Percentiles rank a stretch among this genome's conserved stretches.
phyloP scores from a whole-genome alignment of 75 land plant genomes.

The Pseudotsuga menziesii region DNA sequence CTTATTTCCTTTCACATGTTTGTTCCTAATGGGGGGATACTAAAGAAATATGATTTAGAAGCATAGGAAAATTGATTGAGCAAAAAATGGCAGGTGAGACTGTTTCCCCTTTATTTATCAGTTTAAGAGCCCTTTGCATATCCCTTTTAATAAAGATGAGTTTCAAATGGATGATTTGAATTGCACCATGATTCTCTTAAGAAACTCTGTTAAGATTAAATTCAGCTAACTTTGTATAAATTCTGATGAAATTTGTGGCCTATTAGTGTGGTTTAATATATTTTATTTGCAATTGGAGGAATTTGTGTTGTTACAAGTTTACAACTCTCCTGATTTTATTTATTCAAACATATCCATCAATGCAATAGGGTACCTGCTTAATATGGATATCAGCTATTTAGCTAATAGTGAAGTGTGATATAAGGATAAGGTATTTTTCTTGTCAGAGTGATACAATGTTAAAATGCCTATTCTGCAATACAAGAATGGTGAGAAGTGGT shows the following conservation, averaged over 20 bases:
- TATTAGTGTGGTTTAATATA: not conserved
- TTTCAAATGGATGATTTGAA: not conserved
- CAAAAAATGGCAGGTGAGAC: not conserved
- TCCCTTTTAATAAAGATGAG: not conserved
- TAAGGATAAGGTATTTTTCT: not conserved
- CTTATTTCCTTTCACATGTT: not conserved
- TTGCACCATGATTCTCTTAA: not conserved
- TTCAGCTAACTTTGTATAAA: not conserved
- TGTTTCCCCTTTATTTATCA: not conserved
- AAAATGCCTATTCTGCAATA: not conserved
- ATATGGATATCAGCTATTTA: not conserved
- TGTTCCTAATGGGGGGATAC: not conserved
- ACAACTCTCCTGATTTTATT: not conserved
- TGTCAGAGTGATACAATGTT: not conserved
- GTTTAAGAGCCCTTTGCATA: not conserved
- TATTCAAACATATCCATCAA: not conserved
- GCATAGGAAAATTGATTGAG: not conserved
- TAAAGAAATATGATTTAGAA: not conserved
- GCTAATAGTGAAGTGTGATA: not conserved
- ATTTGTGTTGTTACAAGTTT: no score
- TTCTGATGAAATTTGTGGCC: not conserved
- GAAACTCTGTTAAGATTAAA: not conserved
- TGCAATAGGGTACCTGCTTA: not conserved
- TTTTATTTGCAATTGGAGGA: not conserved
- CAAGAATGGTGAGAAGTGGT: not conserved